phyloP scores from a whole-genome alignment of 331 rosid genomes.

The Cydonia oblonga region DNA sequence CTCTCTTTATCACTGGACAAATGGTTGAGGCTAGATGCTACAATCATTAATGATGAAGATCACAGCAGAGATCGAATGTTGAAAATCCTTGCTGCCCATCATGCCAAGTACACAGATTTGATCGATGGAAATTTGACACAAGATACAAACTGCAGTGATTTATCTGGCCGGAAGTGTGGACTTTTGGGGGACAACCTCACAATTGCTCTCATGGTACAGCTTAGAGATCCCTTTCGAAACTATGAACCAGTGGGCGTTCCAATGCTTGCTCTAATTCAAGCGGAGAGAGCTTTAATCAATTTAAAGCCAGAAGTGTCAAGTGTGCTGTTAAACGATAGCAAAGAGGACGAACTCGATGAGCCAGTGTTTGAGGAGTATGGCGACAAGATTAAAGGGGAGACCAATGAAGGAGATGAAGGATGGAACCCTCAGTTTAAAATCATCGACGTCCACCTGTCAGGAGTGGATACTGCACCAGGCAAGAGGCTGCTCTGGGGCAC shows the following conservation, averaged over 20 bases:
- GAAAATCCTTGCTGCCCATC: constrained; percentile 45
- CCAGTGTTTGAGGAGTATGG: constrained; percentile 1
- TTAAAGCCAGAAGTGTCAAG: constrained; percentile 4
- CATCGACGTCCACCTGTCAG: constrained; percentile 41
- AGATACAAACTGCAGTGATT: constrained; percentile 7
- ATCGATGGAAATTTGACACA: constrained; percentile 23
- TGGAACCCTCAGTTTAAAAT: constrained; percentile 20
- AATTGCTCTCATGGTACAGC: constrained; percentile 48
- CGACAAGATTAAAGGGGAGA: constrained; percentile 1
- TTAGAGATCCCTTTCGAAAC: constrained; percentile 52
- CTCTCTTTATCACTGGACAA: constrained; percentile 47
- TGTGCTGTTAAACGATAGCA: background rate
- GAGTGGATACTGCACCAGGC: constrained; percentile 28
- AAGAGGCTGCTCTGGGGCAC: constrained; percentile 50
- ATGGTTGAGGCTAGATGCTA: constrained; percentile 72
- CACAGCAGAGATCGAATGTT: constrained; percentile 18
- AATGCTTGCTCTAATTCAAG: constrained; percentile 54
- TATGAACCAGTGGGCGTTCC: constrained; percentile 61
- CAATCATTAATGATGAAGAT: constrained; percentile 31
- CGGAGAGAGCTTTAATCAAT: constrained; percentile 26
- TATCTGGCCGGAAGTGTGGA: constrained; percentile 18
- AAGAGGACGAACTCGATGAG: constrained; percentile 3
- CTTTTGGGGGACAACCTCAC: constrained; percentile 49
- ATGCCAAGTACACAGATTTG: constrained; percentile 34
- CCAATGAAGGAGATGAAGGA: constrained; percentile 1